These are phyloP conservation scores for Linum trigynum DNA, from an alignment of 345 rosid species.

Conservation along the genomic window DNA sequence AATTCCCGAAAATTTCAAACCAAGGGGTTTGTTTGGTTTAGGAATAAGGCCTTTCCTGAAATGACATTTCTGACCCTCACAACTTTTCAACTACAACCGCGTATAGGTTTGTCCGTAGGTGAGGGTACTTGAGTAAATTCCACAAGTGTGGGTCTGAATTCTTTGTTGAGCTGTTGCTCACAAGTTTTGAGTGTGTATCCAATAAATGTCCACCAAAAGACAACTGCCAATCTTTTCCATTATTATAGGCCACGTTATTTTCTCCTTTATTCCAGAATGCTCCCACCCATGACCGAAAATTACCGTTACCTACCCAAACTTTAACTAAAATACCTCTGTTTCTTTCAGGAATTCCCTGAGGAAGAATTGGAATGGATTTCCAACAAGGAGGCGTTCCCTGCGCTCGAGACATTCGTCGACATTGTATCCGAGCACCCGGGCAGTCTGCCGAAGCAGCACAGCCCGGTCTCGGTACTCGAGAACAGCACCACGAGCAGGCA, in stretches of 20 bases:
- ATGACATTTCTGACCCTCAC: constrained; percentile 30
- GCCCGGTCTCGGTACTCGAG: constrained; percentile 64
- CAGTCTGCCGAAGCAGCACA: constrained; percentile 28
- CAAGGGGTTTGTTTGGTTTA: background rate
- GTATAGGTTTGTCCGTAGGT: too few relatives aligned
- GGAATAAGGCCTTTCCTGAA: background rate
- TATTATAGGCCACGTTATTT: background rate
- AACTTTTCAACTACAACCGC: background rate
- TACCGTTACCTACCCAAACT: background rate
- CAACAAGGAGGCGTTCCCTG: constrained; percentile 66
- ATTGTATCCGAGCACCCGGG: constrained; percentile 23
- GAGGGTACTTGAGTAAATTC: constrained; percentile 29
- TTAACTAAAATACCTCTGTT: background rate
- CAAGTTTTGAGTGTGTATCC: constrained; percentile 27
- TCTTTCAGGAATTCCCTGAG: constrained; percentile 46
- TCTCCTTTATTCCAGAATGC: background rate
- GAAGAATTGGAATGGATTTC: constrained; percentile 85
- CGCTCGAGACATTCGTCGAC: constrained; percentile 50
- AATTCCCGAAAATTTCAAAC: background rate
- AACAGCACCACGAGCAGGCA: constrained; percentile 41
- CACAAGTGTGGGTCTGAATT: constrained; percentile 19
- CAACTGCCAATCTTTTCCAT: background rate
- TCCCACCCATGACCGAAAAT: background rate
- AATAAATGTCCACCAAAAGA: constrained; percentile 24
- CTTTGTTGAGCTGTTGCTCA: constrained; percentile 41